Evolutionary conservation across 352 stramenopile species (phyloP).

Genomic region (Poterioochromonas sp.): DNA sequence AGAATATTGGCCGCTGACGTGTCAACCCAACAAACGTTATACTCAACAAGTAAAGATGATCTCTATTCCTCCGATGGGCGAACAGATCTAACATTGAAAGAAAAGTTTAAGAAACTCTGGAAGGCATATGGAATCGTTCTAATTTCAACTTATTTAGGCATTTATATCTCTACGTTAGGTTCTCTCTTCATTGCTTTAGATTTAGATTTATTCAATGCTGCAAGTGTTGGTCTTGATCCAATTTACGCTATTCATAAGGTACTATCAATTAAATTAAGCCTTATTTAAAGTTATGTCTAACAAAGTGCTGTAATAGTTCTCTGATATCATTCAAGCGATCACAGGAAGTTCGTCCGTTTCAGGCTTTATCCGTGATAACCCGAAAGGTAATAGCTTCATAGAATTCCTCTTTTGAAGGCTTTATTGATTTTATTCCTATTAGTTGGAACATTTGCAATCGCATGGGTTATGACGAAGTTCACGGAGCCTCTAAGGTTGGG

Average conservation of each 20-base stretch:
- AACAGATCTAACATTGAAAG: no score
- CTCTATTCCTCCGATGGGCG: no score
- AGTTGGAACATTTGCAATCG: constrained; percentile 59
- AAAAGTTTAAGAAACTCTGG: constrained; percentile 10
- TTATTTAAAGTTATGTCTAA: constrained; percentile 3
- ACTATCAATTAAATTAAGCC: no score
- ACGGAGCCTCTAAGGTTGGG: constrained; percentile 61
- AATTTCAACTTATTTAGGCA: constrained; percentile 55
- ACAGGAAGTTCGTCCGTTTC: constrained; percentile 36
- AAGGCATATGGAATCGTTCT: constrained; percentile 57
- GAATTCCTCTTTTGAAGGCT: neutral
- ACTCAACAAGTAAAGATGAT: no score
- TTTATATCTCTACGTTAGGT: constrained; percentile 57
- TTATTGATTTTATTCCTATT: no score
- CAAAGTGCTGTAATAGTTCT: constrained; percentile 27
- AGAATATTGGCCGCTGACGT: no score
- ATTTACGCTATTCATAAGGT: constrained; percentile 36
- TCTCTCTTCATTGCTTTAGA: constrained; percentile 55
- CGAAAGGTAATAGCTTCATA: neutral
- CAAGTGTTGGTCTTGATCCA: constrained; percentile 32
- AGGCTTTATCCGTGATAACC: constrained; percentile 35
- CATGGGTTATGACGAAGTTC: constrained; percentile 66
- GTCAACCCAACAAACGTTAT: no score
- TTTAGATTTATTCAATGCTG: constrained; percentile 53
- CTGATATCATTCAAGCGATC: constrained; percentile 35